These are phyloP conservation scores for Catunica adiposa DNA, from an alignment of 2,329 filamentous ascomycete species.

Conservation along the genomic window DNA sequence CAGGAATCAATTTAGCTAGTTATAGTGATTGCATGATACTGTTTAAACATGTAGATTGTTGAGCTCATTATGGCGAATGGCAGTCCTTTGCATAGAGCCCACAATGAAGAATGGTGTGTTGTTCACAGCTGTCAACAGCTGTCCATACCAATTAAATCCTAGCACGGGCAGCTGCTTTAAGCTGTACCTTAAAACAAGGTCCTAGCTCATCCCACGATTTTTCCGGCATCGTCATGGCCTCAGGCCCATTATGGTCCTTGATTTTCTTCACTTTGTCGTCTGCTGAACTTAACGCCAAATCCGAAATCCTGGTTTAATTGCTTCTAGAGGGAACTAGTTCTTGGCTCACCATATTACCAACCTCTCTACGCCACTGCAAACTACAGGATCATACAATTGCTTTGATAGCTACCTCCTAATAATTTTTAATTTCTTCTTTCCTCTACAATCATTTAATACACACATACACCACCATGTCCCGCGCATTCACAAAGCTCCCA, in stretches of 20 bases:
- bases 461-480: background rate
- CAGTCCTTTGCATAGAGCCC: no score
- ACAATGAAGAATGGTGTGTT: background rate
- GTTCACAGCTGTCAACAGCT: background rate
- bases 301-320: background rate
- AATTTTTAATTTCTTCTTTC: background rate
- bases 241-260: background rate
- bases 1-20: no score
- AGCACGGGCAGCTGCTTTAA: background rate
- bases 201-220: background rate
- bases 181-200: no score
- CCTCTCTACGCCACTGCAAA: no score
- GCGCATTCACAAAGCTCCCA: conserved; percentile 1
- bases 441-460: background rate
- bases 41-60: no score
- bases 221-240: background rate
- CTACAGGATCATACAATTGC: background rate
- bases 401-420: background rate
- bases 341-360: background rate
- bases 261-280: background rate
- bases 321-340: background rate
- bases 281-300: background rate
- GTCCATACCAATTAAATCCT: background rate
- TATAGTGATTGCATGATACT: no score
- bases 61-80: no score